A percentile compares a stretch with the other conserved stretches of the same genome.
Evolutionary conservation across 1,284 basidiomycete genomes (phyloP).

Genomic region (Moesziomyces antarcticus): DNA sequence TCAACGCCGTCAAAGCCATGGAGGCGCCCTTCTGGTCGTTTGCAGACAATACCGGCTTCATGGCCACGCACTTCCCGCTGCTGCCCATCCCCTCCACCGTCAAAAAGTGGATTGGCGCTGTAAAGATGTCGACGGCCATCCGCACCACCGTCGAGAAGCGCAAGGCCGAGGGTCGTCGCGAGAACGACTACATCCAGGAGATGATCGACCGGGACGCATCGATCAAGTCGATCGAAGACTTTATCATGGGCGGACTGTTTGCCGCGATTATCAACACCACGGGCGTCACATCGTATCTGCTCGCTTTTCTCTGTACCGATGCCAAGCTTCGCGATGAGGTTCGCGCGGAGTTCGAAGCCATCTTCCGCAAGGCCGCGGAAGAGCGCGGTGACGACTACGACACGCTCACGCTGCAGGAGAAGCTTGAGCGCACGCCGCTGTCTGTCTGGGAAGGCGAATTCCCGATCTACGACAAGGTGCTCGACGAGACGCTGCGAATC

Average conservation of each 20-base stretch:
- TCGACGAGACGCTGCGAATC: constrained; percentile 50
- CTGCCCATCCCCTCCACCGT: constrained; percentile 28
- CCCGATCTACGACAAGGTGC: constrained; percentile 26
- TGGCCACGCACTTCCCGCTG: constrained; percentile 40
- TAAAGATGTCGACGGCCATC: constrained; percentile 45
- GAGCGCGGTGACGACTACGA: constrained; percentile 40
- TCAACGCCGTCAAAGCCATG: constrained; percentile 27
- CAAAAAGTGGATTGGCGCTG: constrained; percentile 39
- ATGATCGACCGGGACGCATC: constrained; percentile 42
- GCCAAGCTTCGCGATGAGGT: constrained; percentile 20
- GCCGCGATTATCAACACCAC: constrained; percentile 59
- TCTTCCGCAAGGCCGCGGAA: constrained; percentile 30
- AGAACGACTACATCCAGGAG: constrained; percentile 47
- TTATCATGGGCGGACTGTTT: constrained; percentile 47
- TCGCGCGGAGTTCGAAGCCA: constrained; percentile 27
- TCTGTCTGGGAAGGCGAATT: constrained; percentile 35
- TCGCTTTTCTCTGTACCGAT: constrained; percentile 31
- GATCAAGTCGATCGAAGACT: constrained; percentile 30
- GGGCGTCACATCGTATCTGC: constrained; percentile 29
- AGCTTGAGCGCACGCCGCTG: constrained; percentile 28
- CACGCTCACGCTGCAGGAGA: constrained; percentile 21
- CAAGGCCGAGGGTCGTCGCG: constrained; percentile 26
- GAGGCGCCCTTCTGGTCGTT: constrained; percentile 47
- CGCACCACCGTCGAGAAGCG: constrained; percentile 32
- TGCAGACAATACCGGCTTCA: constrained; percentile 45